Evolutionary conservation across 2,329 filamentous ascomycete species (phyloP).

Genomic region (Monilinia fructigena): DNA sequence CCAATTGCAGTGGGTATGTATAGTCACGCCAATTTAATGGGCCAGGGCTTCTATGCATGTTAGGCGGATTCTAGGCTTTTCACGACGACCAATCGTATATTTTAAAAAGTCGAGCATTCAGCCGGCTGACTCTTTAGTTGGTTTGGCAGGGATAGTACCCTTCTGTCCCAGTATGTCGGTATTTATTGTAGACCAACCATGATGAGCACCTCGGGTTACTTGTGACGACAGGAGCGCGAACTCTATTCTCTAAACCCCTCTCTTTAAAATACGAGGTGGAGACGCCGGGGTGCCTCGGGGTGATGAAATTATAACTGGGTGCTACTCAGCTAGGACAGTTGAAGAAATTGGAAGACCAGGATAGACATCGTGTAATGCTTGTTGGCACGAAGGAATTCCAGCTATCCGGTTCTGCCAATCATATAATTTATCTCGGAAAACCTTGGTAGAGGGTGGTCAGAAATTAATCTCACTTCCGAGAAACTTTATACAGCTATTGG

Average conservation of each 20-base stretch:
- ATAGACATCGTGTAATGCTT: background rate
- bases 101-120: background rate
- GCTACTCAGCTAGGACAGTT: background rate
- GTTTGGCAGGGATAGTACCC: background rate
- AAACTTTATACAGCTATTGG: background rate
- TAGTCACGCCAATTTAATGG: background rate
- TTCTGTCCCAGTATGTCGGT: conserved; percentile 10
- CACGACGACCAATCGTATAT: conserved; percentile 3
- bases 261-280: background rate
- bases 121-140: conserved; percentile 1
- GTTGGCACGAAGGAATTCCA: background rate
- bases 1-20: background rate
- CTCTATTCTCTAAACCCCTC: background rate
- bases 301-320: background rate
- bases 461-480: background rate
- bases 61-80: background rate
- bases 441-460: background rate
- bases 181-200: background rate
- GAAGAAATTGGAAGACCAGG: background rate
- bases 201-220: background rate
- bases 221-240: background rate
- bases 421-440: background rate
- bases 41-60: background rate
- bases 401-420: conserved; percentile 14
- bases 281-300: background rate